phyloP scores from a whole-genome alignment of 345 rosid genomes.

The Eucalyptus guilfoylei region DNA sequence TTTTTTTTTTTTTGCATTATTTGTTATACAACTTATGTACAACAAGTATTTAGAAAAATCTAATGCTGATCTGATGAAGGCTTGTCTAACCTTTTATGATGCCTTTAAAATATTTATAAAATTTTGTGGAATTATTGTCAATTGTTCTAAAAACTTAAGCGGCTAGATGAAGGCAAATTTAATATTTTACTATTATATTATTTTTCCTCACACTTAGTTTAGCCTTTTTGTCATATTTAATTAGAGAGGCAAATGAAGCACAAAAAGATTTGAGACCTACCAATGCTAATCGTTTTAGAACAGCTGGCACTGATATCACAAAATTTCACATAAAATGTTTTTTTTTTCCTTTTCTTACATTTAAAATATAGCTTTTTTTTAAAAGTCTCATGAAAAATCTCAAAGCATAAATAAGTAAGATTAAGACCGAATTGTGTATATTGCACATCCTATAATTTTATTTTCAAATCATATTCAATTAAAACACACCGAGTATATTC shows the following conservation, averaged over 20 bases:
- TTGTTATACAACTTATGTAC: not conserved
- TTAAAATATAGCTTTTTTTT: too few relatives aligned
- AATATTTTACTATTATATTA: too few relatives aligned
- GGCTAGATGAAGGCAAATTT: fast-evolving
- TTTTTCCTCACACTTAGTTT: fast-evolving
- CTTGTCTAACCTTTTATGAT: not conserved
- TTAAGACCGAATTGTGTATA: too few relatives aligned
- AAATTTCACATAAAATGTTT: too few relatives aligned
- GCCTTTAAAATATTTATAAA: too few relatives aligned
- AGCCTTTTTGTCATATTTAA: too few relatives aligned
- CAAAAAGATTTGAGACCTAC: too few relatives aligned
- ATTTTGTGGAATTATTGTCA: fast-evolving
- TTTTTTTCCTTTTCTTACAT: too few relatives aligned
- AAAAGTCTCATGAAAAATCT: not conserved
- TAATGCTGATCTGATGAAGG: not conserved
- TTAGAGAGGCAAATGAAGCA: too few relatives aligned
- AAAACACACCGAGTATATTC: fast-evolving
- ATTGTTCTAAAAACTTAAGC: fast-evolving
- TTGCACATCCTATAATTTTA: not conserved
- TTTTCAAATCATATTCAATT: not conserved
- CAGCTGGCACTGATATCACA: fast-evolving
- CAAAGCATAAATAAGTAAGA: not conserved
- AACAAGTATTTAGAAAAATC: too few relatives aligned
- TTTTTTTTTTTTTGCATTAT: too few relatives aligned
- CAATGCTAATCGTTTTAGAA: too few relatives aligned